These are phyloP conservation scores for Syzygium grande DNA, from an alignment of 345 rosid species.

Conservation along the genomic window DNA sequence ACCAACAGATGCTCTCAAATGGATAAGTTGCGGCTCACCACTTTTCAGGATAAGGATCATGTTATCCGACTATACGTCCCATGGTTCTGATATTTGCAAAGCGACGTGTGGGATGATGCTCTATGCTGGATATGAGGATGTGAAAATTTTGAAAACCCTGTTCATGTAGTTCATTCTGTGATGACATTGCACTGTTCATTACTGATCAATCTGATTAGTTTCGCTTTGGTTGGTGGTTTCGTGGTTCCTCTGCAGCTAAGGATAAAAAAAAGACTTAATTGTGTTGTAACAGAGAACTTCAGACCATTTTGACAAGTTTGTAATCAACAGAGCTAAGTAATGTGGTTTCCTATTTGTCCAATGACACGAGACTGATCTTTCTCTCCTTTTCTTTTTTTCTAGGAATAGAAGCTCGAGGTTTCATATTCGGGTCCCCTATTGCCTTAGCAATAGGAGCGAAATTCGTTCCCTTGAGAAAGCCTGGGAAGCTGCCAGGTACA, in stretches of 20 bases:
- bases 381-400: conserved; percentile 5
- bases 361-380: not conserved
- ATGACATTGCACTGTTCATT: not conserved
- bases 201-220: not conserved
- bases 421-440: conserved; percentile 89
- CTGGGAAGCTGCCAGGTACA: conserved; percentile 84
- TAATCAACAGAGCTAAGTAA: not conserved
- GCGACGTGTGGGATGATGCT: not conserved
- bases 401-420: conserved; percentile 98
- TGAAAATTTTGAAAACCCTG: not conserved
- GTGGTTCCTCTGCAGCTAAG: not conserved
- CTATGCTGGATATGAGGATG: not conserved
- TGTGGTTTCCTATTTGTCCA: not conserved
- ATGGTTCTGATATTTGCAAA: not conserved
- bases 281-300: not conserved
- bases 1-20: conserved; percentile 5
- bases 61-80: not conserved
- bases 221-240: not conserved
- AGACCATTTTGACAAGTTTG: not conserved
- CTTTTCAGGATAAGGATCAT: conserved; percentile 6
- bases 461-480: conserved; percentile 91
- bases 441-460: conserved; percentile 98
- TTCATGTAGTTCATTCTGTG: not conserved
- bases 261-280: not conserved
- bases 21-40: conserved; percentile 11